Evolutionary conservation across 768 basidiomycete species (phyloP).

Genomic region (Mrakia frigida): DNA sequence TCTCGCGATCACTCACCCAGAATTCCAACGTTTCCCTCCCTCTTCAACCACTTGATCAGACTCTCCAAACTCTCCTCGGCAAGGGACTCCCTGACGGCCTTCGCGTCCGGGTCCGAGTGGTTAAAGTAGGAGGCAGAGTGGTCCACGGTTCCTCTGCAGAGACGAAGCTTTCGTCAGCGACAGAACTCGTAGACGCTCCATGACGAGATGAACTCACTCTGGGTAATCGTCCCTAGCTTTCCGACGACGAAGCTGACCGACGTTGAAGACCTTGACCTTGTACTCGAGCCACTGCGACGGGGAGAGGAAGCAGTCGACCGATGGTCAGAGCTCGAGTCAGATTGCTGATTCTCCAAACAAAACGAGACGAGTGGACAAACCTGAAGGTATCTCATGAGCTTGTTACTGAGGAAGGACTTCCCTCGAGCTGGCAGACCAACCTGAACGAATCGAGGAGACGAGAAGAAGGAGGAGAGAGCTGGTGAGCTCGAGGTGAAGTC

Average conservation of each 20-base stretch:
- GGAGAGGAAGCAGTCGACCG: neutral
- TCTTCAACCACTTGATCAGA: slow-evolving; percentile 89
- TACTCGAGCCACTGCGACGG: slow-evolving; percentile 87
- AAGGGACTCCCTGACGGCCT: slow-evolving; percentile 67
- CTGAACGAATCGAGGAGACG: slow-evolving; percentile 45
- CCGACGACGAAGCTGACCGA: slow-evolving; percentile 84
- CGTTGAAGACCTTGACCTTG: slow-evolving; percentile 98
- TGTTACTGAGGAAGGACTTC: slow-evolving; percentile 97
- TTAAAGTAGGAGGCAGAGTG: slow-evolving; percentile 89
- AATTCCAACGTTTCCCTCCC: slow-evolving; percentile 88
- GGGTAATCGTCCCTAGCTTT: slow-evolving; percentile 54
- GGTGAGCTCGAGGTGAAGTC: neutral
- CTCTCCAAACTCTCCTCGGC: slow-evolving; percentile 90
- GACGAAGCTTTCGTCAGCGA: neutral
- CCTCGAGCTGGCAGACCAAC: slow-evolving; percentile 96
- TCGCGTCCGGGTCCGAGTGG: slow-evolving; percentile 73
- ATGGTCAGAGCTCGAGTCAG: slow-evolving; percentile 15
- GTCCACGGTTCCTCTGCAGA: slow-evolving; percentile 47
- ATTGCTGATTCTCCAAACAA: neutral
- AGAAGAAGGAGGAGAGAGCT: neutral
- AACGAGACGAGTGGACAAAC: slow-evolving; percentile 48
- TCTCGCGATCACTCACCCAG: slow-evolving; percentile 62
- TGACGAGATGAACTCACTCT: neutral
- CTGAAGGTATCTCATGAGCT: slow-evolving; percentile 90
- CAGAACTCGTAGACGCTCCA: neutral